Evolutionary conservation across 257 asterid species (phyloP).

Genomic region (Ocimum tenuiflorum): DNA sequence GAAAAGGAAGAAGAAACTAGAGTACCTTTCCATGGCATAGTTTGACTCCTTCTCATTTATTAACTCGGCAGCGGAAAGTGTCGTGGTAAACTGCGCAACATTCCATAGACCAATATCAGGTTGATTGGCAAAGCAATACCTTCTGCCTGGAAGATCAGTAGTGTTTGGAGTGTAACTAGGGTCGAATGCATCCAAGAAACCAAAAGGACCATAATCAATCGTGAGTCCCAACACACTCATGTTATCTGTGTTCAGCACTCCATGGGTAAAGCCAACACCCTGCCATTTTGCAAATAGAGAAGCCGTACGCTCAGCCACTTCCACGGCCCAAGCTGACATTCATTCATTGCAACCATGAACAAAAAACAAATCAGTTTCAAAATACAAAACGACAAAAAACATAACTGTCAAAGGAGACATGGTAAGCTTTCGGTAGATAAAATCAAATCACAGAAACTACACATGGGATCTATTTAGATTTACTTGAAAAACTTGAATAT

Average conservation of each 20-base stretch:
- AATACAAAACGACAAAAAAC: background rate
- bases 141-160: constrained; percentile 96
- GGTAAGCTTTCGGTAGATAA: background rate
- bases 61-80: constrained; percentile 71
- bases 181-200: constrained; percentile 96
- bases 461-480: background rate
- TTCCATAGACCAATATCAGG: constrained; percentile 98
- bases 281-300: constrained; percentile 89
- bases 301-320: constrained; percentile 93
- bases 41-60: constrained; percentile 69
- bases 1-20: background rate
- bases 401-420: background rate
- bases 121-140: constrained; percentile 96
- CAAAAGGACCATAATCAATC: constrained; percentile 96
- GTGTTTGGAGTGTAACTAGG: constrained; percentile 99
- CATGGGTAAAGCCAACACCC: constrained; percentile 99
- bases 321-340: constrained; percentile 94
- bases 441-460: constrained; percentile 7
- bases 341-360: constrained; percentile 19
- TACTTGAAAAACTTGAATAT: background rate
- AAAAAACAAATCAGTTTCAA: constrained; percentile 2
- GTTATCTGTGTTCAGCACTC: constrained; percentile 95
- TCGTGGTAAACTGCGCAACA: constrained; percentile 67
- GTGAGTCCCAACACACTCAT: constrained; percentile 95
- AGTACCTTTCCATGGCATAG: constrained; percentile 88